phyloP scores from a whole-genome alignment of 163 green algal genomes.

The Chlorella variabilis region DNA sequence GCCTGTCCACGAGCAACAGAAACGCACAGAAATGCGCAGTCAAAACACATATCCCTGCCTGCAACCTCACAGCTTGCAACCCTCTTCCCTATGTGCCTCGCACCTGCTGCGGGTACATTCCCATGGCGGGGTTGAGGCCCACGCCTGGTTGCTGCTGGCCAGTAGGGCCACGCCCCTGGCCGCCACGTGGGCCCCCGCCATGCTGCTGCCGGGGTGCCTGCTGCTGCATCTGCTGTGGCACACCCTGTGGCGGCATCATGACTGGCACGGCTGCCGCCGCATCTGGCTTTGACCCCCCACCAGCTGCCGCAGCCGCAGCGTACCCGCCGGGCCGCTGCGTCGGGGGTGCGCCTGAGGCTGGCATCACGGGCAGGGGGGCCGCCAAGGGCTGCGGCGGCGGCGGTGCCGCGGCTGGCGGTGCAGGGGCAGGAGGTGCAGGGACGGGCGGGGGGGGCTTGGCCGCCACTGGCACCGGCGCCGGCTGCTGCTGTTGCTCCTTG shows the following conservation, averaged over 20 bases:
- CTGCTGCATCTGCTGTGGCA: neutral
- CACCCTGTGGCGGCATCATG: constrained; percentile 1
- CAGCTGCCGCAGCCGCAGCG: neutral
- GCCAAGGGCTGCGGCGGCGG: neutral
- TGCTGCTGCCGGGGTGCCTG: constrained; percentile 13
- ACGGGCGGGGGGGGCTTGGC: neutral
- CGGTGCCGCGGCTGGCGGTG: neutral
- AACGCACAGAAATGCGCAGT: too few relatives aligned
- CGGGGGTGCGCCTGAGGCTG: neutral
- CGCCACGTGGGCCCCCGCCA: neutral
- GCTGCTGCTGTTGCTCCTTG: constrained; percentile 3
- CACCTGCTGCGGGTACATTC: constrained; percentile 30
- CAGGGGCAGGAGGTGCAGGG: neutral
- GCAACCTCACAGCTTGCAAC: too few relatives aligned
- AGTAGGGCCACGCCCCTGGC: neutral
- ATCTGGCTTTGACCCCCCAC: neutral
- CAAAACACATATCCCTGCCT: neutral
- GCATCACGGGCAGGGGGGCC: neutral
- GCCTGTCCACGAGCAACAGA: too few relatives aligned
- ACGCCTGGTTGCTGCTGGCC: constrained; percentile 17
- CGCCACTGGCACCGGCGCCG: constrained; percentile 2
- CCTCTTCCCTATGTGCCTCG: too few relatives aligned
- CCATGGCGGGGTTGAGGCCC: constrained; percentile 2
- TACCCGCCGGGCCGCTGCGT: constrained; percentile 6
- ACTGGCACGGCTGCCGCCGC: neutral